Evolutionary conservation across 2,329 filamentous ascomycete species (phyloP), one percentile per base, ranked within the genome.

Genomic region (Nemania sp.): DNA sequence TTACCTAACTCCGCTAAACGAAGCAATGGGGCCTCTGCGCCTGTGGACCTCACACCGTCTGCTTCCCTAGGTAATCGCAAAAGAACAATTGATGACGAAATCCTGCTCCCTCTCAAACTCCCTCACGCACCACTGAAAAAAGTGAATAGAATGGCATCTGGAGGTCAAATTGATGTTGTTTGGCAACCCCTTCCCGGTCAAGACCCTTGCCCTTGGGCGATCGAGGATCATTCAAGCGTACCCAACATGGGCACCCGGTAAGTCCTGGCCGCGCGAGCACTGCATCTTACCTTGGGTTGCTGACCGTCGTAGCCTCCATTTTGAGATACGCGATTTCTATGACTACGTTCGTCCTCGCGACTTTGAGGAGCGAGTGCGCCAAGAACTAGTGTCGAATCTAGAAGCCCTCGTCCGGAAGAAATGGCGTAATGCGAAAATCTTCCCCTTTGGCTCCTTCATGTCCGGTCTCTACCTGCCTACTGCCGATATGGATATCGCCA

Each of bases 401-500:
- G 84, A 89, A 57, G 76, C 78, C 20, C 84, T 86, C 2, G 85
- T 97, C 75, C 84, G 84, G 66, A 83, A 79, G 15, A 82, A 83
- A 56, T 91, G 89, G 73, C 80, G 83, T 13, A 87, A 88, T 54
- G 88, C 90, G 11, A 85, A 90, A 56, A 83, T 98, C 7, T 84
- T 87, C 38, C 86, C 91, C 10, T 99, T 99, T 78, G 96, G 96
- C n/a, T 98, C 96, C 0, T 99, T 94, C 80, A 94, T 93, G 73
- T 93, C 93, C 2, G 93, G 92, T 0, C 83, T 93, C 7, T 89
- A 89, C 73, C 81, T 89, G 2, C 87, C 87, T 0, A 89, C 92
- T 0, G 93, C 93, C 18, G 96, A 99, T 77, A 97, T 99, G 90
- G 96, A 99, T 77, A 84, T 99, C 55, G 96, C 97, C 2, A 87